Base-by-base conservation (phyloP, 768 basidiomycete species). In the Naganishia vaughanmartiniae region DNA sequence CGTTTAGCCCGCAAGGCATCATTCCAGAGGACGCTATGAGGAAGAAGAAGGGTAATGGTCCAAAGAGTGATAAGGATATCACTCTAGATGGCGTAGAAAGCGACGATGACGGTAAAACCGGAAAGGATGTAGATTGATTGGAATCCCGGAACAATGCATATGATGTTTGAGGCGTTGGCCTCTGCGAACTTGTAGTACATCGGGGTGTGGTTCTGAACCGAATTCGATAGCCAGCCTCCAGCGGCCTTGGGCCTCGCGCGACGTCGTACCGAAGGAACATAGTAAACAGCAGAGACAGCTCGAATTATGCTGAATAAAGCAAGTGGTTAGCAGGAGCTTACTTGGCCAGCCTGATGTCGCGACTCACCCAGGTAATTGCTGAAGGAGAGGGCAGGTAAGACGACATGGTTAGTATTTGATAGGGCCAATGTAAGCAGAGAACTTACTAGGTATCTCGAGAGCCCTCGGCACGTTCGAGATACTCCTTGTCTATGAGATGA, bases 401-500 rank as follows among this genome's bases (percentile, higher is more conserved):
- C n/a, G 39, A 26, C 31, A 10, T 45, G 66, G 15, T 56, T 5
- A 54, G 48, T 54, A 46, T 26, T n/a, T 3, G 21, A 28, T 15
- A 30, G 4, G 17, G 14, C 28, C 7, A 21, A 45, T 36, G 6
- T 24, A 1, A 33, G 12, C 28, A 14, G 17, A 9, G 19, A 33
- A 54, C 68, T n/a, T 63, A 69, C 68, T 91, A 92, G 42, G 90
- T 90, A 82, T 95, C 93, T 78, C 90, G 89, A n/a, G 89, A 88
- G 14, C 89, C 91, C 26, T 93, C 92, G 17, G 92, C 89, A 34
- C 95, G 89, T 78, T 98, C 94, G 75, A 99, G 90, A 81, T 97
- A 99, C 80, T 99, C 95, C 83, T 95, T 95, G 84, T 97, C 95
- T 57, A 97, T 84, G 24, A 98, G 84, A 17, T 88, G 88, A 78